Evolutionary conservation across 768 basidiomycete genomes (phyloP).

Genomic region (Pholiota conissans): DNA sequence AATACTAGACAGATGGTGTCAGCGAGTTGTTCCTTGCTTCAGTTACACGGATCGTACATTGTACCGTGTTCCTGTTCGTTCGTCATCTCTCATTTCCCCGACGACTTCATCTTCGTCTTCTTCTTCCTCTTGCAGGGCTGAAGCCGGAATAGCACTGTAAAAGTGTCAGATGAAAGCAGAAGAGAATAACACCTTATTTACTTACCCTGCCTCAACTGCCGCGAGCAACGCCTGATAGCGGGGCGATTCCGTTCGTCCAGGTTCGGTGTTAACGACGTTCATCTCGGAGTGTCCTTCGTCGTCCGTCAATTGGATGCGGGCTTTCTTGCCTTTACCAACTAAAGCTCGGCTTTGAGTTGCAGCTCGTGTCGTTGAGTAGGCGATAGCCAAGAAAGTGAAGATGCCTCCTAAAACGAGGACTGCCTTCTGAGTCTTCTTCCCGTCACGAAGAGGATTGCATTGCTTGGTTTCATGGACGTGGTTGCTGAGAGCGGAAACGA

Average conservation of each 20-base stretch:
- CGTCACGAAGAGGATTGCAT: slow-evolving; percentile 88
- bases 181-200: slow-evolving; percentile 7
- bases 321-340: slow-evolving; percentile 69
- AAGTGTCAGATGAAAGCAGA: slow-evolving; percentile 1
- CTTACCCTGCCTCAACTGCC: slow-evolving; percentile 93
- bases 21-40: neutral
- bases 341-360: slow-evolving; percentile 94
- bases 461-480: slow-evolving; percentile 69
- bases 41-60: slow-evolving; percentile 58
- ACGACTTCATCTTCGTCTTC: slow-evolving; percentile 68
- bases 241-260: slow-evolving; percentile 80
- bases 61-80: slow-evolving; percentile 91
- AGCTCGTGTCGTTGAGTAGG: slow-evolving; percentile 94
- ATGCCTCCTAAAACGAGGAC: slow-evolving; percentile 88
- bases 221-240: slow-evolving; percentile 93
- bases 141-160: slow-evolving; percentile 84
- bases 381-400: slow-evolving; percentile 98
- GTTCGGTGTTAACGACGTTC: slow-evolving; percentile 80
- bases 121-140: slow-evolving; percentile 84
- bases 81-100: slow-evolving; percentile 85
- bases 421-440: slow-evolving; percentile 73
- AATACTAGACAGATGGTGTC: slow-evolving; percentile 58
- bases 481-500: slow-evolving; percentile 91
- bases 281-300: slow-evolving; percentile 66
- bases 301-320: slow-evolving; percentile 61